Evolutionary conservation across 176 grass and related monocot genomes (phyloP).

Genomic region (sorghum (Sorghum bicolor)): DNA sequence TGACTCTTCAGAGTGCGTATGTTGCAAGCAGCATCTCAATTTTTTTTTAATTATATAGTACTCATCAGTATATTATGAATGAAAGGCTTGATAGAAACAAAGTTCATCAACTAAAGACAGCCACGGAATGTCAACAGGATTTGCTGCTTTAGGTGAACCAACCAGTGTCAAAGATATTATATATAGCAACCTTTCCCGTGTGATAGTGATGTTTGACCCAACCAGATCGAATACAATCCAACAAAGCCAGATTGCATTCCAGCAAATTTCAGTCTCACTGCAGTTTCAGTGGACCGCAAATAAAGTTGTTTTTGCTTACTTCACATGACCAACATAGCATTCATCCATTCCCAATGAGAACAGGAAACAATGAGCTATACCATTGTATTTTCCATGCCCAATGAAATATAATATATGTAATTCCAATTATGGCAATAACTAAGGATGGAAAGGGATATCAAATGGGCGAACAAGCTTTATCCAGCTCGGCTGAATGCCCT

Average conservation of each 20-base stretch:
- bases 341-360: background rate
- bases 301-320: background rate
- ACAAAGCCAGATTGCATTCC: background rate
- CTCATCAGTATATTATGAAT: background rate
- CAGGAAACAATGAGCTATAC: background rate
- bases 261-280: slow-evolving; percentile 3
- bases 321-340: slow-evolving; percentile 18
- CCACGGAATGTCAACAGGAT: background rate
- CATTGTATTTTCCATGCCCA: background rate
- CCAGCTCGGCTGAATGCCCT: background rate
- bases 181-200: background rate
- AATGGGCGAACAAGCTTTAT: background rate
- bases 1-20: slow-evolving; percentile 17
- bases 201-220: slow-evolving; percentile 21
- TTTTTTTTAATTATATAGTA: background rate
- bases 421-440: background rate
- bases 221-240: slow-evolving; percentile 40
- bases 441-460: background rate
- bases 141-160: slow-evolving; percentile 16
- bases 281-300: background rate
- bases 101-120: background rate
- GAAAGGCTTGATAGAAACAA: slow-evolving; percentile 18
- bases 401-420: slow-evolving; percentile 7
- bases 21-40: slow-evolving; percentile 32
- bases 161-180: background rate